Conservation (phyloP, 2,329 filamentous ascomycete species). For the Penicillium decumbens region DNA sequence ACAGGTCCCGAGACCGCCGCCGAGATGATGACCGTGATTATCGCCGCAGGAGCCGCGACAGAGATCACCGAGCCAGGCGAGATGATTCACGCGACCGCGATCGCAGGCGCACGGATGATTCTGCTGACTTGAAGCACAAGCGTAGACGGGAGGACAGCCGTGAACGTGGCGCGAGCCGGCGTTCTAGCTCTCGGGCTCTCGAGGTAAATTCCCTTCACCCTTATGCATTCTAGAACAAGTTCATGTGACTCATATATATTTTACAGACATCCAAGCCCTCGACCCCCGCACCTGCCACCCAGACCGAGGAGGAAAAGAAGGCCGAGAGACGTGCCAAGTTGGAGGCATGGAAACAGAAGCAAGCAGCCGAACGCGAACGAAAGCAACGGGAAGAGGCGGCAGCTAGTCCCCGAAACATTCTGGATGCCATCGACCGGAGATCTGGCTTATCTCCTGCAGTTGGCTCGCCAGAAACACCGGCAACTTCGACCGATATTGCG, state of each 20-base stretch:
- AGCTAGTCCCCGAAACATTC: slow-evolving; percentile 61
- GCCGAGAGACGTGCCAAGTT: slow-evolving; percentile 75
- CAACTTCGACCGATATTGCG: slow-evolving; percentile 44
- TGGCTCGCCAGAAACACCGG: slow-evolving; percentile 50
- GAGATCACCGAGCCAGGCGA: slow-evolving; percentile 64
- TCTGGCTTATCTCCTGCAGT: slow-evolving; percentile 53
- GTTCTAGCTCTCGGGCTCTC: slow-evolving; percentile 47
- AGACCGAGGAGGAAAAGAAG: slow-evolving; percentile 69
- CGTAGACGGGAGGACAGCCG: slow-evolving; percentile 63
- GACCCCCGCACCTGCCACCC: slow-evolving; percentile 44
- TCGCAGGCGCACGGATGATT: slow-evolving; percentile 62
- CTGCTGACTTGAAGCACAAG: slow-evolving; percentile 65
- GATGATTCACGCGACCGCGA: slow-evolving; percentile 67
- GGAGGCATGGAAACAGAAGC: slow-evolving; percentile 89
- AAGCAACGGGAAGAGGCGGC: slow-evolving; percentile 65
- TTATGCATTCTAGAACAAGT: not conserved
- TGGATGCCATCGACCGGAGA: slow-evolving; percentile 70
- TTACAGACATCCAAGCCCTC: slow-evolving; percentile 52
- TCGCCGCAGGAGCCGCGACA: slow-evolving; percentile 61
- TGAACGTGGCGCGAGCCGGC: slow-evolving; percentile 50
- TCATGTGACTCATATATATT: slow-evolving; percentile 2
- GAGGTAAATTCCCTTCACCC: slow-evolving; percentile 51
- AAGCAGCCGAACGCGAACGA: slow-evolving; percentile 66
- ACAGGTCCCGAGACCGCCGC: slow-evolving; percentile 61
- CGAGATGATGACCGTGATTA: slow-evolving; percentile 55